Conservation (phyloP, 345 rosid species). For the Cardamine chenopodiifolia region DNA sequence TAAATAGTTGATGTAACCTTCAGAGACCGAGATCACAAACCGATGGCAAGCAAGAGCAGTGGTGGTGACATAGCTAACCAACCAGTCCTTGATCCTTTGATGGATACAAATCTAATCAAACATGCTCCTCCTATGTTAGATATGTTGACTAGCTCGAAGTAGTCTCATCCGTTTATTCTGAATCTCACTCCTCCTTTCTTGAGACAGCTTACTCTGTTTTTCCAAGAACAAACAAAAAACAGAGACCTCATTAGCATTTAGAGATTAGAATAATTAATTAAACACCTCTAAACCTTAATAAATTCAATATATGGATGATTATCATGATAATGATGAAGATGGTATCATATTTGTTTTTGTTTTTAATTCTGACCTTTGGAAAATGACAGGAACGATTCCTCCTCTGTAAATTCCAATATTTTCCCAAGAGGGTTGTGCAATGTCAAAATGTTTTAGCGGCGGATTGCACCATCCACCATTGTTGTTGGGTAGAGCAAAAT, state of each 20-base stretch:
- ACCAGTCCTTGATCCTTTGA: conserved; percentile 74
- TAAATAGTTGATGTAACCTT: too few species aligned
- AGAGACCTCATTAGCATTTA: conserved; percentile 21
- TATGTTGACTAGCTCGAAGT: conserved; percentile 79
- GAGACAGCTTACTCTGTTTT: conserved; percentile 79
- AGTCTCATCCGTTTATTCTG: conserved; percentile 76
- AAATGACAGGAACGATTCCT: conserved; percentile 84
- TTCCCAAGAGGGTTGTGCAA: conserved; percentile 95
- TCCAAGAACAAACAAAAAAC: background rate
- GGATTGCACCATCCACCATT: conserved; percentile 99
- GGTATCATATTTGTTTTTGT: too few species aligned
- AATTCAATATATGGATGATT: background rate
- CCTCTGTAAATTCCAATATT: conserved; percentile 81
- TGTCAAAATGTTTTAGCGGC: conserved; percentile 91
- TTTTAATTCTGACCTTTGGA: conserved; percentile 72
- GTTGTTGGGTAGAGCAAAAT: conserved; percentile 64
- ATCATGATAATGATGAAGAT: too few species aligned
- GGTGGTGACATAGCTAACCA: conserved; percentile 86
- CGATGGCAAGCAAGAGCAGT: too few species aligned
- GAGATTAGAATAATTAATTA: background rate
- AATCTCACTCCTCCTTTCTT: conserved; percentile 89
- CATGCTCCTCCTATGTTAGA: conserved; percentile 80
- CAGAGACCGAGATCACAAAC: too few species aligned
- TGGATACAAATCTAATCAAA: conserved; percentile 60
- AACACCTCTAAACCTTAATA: background rate